phyloP scores from a whole-genome alignment of 2,329 filamentous ascomycete genomes.

The Cladosporium sp. region DNA sequence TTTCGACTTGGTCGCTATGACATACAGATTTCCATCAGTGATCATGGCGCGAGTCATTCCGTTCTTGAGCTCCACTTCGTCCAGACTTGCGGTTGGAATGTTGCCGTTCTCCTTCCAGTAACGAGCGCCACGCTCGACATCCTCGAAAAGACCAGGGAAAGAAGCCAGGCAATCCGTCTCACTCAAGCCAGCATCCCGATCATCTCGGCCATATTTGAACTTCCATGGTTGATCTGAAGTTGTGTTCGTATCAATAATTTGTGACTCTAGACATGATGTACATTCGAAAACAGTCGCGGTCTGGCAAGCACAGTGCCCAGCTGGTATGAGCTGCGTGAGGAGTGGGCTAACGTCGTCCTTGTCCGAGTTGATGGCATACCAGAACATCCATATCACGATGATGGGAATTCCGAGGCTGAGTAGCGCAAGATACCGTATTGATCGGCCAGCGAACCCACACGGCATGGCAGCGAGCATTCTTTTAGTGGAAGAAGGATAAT shows the following conservation, averaged over 20 bases:
- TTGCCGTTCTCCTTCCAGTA: constrained; percentile 17
- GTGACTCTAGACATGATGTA: constrained; percentile 17
- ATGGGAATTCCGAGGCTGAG: constrained; percentile 11
- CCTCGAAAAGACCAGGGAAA: constrained; percentile 24
- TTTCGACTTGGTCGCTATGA: constrained; percentile 26
- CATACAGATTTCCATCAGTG: constrained; percentile 31
- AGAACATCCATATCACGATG: constrained; percentile 16
- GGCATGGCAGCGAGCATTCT: not conserved
- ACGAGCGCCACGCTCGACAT: constrained; percentile 21
- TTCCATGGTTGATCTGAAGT: constrained; percentile 15
- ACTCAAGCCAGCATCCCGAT: constrained; percentile 15
- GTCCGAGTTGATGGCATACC: constrained; percentile 21
- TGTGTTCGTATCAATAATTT: constrained; percentile 11
- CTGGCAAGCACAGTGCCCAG: constrained; percentile 19
- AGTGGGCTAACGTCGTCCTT: constrained; percentile 18
- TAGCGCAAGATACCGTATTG: not conserved
- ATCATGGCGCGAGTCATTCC: constrained; percentile 28
- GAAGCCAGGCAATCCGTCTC: constrained; percentile 20
- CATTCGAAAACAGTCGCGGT: constrained; percentile 19
- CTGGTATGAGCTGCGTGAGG: constrained; percentile 20
- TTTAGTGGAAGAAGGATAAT: no score
- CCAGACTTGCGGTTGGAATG: constrained; percentile 9
- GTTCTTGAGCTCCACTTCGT: constrained; percentile 22
- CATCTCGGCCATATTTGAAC: constrained; percentile 16
- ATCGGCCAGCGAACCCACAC: not conserved